Evolutionary conservation across 257 asterid species (phyloP), one percentile per base, ranked within the genome.

Genomic region (Voacanga thouarsii): DNA sequence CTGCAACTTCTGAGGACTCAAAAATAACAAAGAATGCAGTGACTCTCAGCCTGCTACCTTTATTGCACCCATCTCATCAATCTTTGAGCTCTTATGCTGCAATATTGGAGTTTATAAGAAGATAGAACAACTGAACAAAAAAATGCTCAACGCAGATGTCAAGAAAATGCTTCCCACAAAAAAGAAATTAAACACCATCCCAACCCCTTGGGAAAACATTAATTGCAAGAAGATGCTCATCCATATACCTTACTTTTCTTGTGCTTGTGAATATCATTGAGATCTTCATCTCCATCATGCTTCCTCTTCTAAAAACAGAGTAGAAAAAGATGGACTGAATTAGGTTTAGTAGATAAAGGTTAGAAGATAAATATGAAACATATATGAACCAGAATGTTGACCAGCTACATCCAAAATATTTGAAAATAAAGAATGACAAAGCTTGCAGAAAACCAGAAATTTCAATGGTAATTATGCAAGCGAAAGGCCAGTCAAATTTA

Each of bases 61-160:
- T 83, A 94, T 89, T 81, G 92, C 93, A 82, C 96, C 93, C 89
- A 91, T 85, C 86, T 95, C 98, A 77, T 92, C 97, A 43, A 95
- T 87, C 90, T 89, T 95, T 86, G 96, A 90, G 92, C 96, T 91
- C 90, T 88, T 95, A 85, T 91, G 99, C 99, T 93, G 97, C 92
- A 84, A 73, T 72, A 56, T 85, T 81, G 75, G 67, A 89, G 72
- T 28, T 49, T 75, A 76, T 75, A 78, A 82, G 84, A 88, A 77
- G 74, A 74, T 80, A 59, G 82, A 78, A 81, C 47, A 45, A 79
- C 82, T 77, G n/a, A 55, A 47, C 70, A 43, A 44, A 78, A 78
- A 55, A 65, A 47, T 18, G 15, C 45, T 50, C 26, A 43, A 14
- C 12, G 12, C 6, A 77, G 26, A 51, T 28, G 53, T 26, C 53